Base-by-base conservation (phyloP, 768 basidiomycete genomes). In the Termitomyces sp. region DNA sequence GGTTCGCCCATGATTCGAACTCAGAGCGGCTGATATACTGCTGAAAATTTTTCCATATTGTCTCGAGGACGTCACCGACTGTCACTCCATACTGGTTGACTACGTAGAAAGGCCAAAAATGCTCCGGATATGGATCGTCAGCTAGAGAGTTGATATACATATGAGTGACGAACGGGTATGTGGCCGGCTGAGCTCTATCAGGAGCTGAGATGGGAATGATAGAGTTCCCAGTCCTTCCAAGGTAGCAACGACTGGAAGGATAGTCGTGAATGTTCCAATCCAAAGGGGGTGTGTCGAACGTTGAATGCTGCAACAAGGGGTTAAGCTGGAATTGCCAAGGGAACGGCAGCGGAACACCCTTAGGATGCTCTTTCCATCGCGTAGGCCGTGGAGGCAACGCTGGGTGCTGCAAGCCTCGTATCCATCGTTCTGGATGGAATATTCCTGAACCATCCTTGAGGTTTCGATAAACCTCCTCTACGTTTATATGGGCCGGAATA, bases 101-200 rank as follows among this genome's bases (percentile, higher is more conserved):
- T 8, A 81, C 76, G 58, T 76, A 79, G 52, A 85, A 72, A 10
- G 83, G 81, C 86, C 85, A 86, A 16, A 74, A 78, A 64, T 82
- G 81, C 13, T 61, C 66, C 0, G 73, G 70, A n/a, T 74, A 71
- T 1, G 76, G 70, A 60, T 83, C 81, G 49, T 80, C 81, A 20
- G 79, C 82, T 24, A 86, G 71, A 3, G 69, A 75, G 56, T 73
- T 75, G 68, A 88, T 79, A 61, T 74, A 76, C 76, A 88, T 76
- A 56, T 79, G 74, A 8, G 80, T 79, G 46, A 85, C 69, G 57
- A 84, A 78, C 0, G 86, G 86, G 64, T 69, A 79, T 8, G 86
- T 85, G n/a, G 85, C 86, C 0, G 85, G 84, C 65, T 87, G 83
- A n/a, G 77, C 70, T 47, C 69, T 63, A 59, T 81, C 79, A 3